A percentile compares a stretch with the other conserved stretches of the same genome.
Conservation (phyloP, 169 alveolate species). For the Cryptosporidium muris region DNA sequence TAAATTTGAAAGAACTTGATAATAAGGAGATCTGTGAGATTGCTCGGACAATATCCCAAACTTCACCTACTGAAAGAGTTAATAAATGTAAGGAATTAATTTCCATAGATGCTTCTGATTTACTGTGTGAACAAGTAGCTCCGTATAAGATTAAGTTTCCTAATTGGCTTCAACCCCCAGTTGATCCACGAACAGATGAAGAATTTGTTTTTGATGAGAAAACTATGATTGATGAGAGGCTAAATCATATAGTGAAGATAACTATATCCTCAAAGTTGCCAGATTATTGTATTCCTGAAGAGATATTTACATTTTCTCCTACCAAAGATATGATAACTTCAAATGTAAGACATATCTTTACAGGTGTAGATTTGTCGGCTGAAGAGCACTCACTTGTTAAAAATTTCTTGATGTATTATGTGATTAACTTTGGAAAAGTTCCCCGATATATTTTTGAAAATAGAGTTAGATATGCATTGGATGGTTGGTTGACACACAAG, state of each 20-base stretch:
- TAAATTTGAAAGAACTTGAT: conserved; percentile 21
- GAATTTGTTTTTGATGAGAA: conserved; percentile 28
- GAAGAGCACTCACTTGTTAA: conserved; percentile 9
- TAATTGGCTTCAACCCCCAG: conserved; percentile 34
- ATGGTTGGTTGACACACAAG: conserved; percentile 61
- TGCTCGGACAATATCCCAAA: conserved; percentile 4
- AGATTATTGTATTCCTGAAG: conserved; percentile 54
- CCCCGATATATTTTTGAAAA: conserved; percentile 35
- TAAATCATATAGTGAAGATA: conserved; percentile 22
- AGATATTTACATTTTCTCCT: conserved; percentile 43
- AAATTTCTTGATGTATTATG: conserved; percentile 58
- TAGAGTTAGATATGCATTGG: conserved; percentile 47
- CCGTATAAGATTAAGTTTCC: conserved; percentile 17
- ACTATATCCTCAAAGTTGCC: conserved; percentile 16
- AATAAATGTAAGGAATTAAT: conserved; percentile 10
- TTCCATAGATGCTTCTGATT: neutral
- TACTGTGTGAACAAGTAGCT: conserved; percentile 2
- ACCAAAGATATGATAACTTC: neutral
- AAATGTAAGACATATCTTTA: neutral
- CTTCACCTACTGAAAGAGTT: conserved; percentile 28
- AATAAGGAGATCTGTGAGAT: conserved; percentile 10
- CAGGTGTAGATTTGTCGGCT: neutral
- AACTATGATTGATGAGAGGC: conserved; percentile 60
- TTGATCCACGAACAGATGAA: conserved; percentile 24
- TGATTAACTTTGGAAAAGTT: conserved; percentile 36